Conservation (phyloP, 352 stramenopile species). For the Phytophthora uliginosa region DNA sequence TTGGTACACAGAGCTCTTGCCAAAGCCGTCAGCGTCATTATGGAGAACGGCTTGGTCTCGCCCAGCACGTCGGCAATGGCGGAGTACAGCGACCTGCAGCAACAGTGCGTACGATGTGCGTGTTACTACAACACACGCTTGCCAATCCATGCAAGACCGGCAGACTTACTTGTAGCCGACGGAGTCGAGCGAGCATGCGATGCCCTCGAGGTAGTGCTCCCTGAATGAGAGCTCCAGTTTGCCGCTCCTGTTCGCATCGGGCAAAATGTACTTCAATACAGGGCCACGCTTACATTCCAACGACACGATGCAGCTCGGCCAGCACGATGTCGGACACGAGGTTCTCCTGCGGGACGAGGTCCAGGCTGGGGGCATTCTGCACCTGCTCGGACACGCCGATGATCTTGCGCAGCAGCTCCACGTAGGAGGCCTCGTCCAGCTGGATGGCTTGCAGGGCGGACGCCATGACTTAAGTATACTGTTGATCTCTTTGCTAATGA, state of each 20-base stretch:
- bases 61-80: slow-evolving; percentile 82
- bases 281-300: slow-evolving; percentile 83
- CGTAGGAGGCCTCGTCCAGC: slow-evolving; percentile 88
- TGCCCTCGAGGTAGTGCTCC: slow-evolving; percentile 83
- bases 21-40: slow-evolving; percentile 79
- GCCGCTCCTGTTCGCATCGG: slow-evolving; percentile 75
- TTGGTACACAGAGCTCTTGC: slow-evolving; percentile 88
- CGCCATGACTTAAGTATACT: no score
- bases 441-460: no score
- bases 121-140: neutral
- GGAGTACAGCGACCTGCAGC: slow-evolving; percentile 62
- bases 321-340: slow-evolving; percentile 89
- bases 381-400: slow-evolving; percentile 86
- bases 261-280: slow-evolving; percentile 92
- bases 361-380: slow-evolving; percentile 71
- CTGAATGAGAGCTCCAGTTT: slow-evolving; percentile 91
- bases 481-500: no score
- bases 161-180: slow-evolving; percentile 73
- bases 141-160: neutral
- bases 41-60: slow-evolving; percentile 88
- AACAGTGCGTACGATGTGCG: neutral
- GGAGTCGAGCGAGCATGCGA: slow-evolving; percentile 92
- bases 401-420: slow-evolving; percentile 88
- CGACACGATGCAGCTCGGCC: slow-evolving; percentile 65
- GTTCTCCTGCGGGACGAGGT: slow-evolving; percentile 88